Evolutionary conservation across 1,139 yeast genomes (phyloP), one percentile per base, ranked within the genome.

Genomic region (Pneumocystis jirovecii): DNA sequence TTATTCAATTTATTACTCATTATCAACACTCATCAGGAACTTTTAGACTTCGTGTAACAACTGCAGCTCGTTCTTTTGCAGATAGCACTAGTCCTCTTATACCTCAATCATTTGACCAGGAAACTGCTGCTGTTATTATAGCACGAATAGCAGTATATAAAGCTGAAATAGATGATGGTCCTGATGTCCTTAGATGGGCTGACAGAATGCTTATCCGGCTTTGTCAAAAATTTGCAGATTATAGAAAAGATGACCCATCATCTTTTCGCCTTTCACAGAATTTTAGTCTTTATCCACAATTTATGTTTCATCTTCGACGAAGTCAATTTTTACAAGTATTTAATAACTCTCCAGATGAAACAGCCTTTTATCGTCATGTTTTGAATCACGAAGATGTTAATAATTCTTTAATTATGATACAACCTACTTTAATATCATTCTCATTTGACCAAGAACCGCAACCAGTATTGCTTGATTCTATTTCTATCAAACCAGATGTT

Each of bases 281-380:
- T 71, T 91, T 87, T 76, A 85, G 95, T 35, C 78, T 90, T 84
- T 88, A 89, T 74, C 98, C 98, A 62, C 97, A 93, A 77, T 93
- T 93, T 74, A 89, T 93, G 79, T 93, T 89, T 77, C 95, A 93
- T 76, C 82, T 93, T 78, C 87, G 98, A 79, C 86, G 98, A 77
- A 89, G 97, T 1, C 97, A 91, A 78, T 93, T 93, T 77, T 81
- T 93, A 75, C 96, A 91, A 76, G 97, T 91, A 65, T 93, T 93
- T 80, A 93, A 93, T 78, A 91, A 93, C 77, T 91, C 97, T 25
- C 98, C 98, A 0, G 98, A 93, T 79, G 98, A 93, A 80, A 91
- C 98, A 65, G 97, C 97, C 56, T 93, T 90, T 76, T 91, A 91
- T 78, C 85, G 97, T 75, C 97, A 93, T 76, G 89, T 90, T 57